Percentiles rank a stretch among this genome's conserved stretches.
Evolutionary conservation across 192 early-diverging fungal genomes (phyloP).

Genomic region (Entomortierella parvispora): DNA sequence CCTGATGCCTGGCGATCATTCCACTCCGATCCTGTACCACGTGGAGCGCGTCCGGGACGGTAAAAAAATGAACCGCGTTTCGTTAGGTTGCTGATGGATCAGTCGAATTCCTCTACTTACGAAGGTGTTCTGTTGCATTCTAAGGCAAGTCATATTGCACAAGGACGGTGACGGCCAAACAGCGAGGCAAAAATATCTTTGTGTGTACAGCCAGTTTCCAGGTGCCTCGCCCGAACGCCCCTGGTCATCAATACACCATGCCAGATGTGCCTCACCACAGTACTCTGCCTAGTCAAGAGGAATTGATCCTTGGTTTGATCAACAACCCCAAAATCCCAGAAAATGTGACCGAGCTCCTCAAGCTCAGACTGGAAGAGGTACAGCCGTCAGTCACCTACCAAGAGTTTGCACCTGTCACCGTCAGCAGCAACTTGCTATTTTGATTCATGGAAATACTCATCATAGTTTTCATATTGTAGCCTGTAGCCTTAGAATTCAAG

Average conservation of each 20-base stretch:
- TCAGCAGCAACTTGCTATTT: no score
- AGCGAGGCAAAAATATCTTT: conserved; percentile 84
- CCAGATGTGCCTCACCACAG: conserved; percentile 56
- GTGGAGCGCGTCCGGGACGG: conserved; percentile 78
- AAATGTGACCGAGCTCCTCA: conserved; percentile 7
- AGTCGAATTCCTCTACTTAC: neutral
- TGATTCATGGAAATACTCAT: no score
- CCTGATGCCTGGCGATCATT: conserved; percentile 76
- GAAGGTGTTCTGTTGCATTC: neutral
- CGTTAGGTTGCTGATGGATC: neutral
- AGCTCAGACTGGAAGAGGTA: conserved; percentile 30
- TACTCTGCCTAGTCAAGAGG: conserved; percentile 38
- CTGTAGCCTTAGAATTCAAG: conserved; percentile 40
- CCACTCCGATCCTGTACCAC: conserved; percentile 81
- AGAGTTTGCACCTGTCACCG: no score
- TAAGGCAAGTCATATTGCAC: conserved; percentile 67
- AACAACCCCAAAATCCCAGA: conserved; percentile 39
- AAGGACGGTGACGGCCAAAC: conserved; percentile 79
- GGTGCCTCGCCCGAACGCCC: conserved; percentile 62
- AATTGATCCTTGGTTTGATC: conserved; percentile 32
- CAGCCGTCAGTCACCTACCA: no score
- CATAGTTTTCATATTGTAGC: no score
- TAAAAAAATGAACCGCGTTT: neutral
- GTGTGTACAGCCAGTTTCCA: conserved; percentile 80
- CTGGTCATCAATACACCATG: conserved; percentile 80